A percentile compares a stretch with the other conserved stretches of the same genome.
Evolutionary conservation across 2,329 filamentous ascomycete genomes (phyloP).

Genomic region (Aspergillus sp.): DNA sequence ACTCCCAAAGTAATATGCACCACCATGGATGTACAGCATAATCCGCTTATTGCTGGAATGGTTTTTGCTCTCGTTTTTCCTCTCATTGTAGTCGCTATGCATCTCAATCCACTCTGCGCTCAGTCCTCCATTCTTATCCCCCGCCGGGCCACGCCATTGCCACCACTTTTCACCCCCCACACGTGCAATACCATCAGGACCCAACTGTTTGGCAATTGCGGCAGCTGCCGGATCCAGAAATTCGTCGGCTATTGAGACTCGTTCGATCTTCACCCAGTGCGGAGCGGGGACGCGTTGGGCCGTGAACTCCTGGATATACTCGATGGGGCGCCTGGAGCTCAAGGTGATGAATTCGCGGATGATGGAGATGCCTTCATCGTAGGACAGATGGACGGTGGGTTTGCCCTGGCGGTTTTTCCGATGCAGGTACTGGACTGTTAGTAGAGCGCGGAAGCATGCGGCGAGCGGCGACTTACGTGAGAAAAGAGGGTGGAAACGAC

Average conservation of each 20-base stretch:
- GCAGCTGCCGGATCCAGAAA: slow-evolving; percentile 66
- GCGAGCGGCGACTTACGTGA: slow-evolving; percentile 62
- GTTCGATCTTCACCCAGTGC: slow-evolving; percentile 79
- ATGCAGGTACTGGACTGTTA: slow-evolving; percentile 68
- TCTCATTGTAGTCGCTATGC: slow-evolving; percentile 74
- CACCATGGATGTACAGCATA: slow-evolving; percentile 93
- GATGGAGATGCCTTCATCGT: slow-evolving; percentile 86
- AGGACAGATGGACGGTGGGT: slow-evolving; percentile 86
- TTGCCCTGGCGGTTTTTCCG: slow-evolving; percentile 72
- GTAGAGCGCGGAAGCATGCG: not conserved
- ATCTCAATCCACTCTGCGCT: slow-evolving; percentile 97
- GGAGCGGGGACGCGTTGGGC: slow-evolving; percentile 88
- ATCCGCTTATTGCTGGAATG: slow-evolving; percentile 65
- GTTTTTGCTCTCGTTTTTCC: slow-evolving; percentile 53
- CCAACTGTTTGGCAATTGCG: slow-evolving; percentile 71
- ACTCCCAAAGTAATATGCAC: slow-evolving; percentile 93
- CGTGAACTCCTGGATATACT: slow-evolving; percentile 90
- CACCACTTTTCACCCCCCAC: slow-evolving; percentile 86
- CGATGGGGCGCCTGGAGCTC: slow-evolving; percentile 84
- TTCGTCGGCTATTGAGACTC: slow-evolving; percentile 64
- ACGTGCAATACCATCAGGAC: slow-evolving; percentile 67
- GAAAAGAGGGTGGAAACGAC: slow-evolving; percentile 82
- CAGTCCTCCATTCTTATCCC: slow-evolving; percentile 50
- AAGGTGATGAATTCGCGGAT: slow-evolving; percentile 83
- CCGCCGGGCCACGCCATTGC: slow-evolving; percentile 73